phyloP scores from a whole-genome alignment of 2,329 filamentous ascomycete species.

The Dactylellina cionopaga region DNA sequence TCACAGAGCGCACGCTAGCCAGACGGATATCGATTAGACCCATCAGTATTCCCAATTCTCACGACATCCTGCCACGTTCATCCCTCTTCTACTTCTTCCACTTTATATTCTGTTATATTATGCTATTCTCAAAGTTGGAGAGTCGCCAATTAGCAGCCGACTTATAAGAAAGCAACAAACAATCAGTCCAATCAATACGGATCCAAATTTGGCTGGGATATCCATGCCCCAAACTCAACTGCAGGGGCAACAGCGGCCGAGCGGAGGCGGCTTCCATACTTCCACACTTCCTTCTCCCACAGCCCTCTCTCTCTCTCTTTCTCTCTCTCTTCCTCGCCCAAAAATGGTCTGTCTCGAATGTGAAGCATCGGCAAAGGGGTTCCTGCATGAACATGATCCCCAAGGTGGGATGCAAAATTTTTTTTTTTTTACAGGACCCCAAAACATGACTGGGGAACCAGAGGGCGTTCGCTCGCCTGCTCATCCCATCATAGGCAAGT shows the following conservation, averaged over 20 bases:
- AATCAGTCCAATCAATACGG: constrained; percentile 36
- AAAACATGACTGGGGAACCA: too few relatives aligned
- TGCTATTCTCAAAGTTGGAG: too few relatives aligned
- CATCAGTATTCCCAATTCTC: background rate
- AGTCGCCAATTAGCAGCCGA: too few relatives aligned
- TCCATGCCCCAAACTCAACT: constrained; percentile 34
- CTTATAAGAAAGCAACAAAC: too few relatives aligned
- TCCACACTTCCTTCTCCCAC: too few relatives aligned
- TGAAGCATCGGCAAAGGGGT: constrained; percentile 36
- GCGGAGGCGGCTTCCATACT: constrained; percentile 30
- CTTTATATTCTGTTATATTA: too few relatives aligned
- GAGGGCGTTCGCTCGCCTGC: too few relatives aligned
- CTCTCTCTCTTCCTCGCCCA: constrained; percentile 13
- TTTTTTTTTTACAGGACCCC: constrained; percentile 1
- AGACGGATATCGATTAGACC: background rate
- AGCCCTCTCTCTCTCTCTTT: too few relatives aligned
- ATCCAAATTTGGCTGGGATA: constrained; percentile 33
- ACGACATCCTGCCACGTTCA: background rate
- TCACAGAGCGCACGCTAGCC: background rate
- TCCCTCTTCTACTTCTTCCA: too few relatives aligned
- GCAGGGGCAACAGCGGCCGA: constrained; percentile 36
- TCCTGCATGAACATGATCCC: constrained; percentile 40
- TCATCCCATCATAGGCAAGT: too few relatives aligned
- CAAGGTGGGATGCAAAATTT: constrained; percentile 2
- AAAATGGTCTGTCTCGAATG: constrained; percentile 41